Evolutionary conservation across 2,329 filamentous ascomycete species (phyloP).

Genomic region (Alternaria longipes): DNA sequence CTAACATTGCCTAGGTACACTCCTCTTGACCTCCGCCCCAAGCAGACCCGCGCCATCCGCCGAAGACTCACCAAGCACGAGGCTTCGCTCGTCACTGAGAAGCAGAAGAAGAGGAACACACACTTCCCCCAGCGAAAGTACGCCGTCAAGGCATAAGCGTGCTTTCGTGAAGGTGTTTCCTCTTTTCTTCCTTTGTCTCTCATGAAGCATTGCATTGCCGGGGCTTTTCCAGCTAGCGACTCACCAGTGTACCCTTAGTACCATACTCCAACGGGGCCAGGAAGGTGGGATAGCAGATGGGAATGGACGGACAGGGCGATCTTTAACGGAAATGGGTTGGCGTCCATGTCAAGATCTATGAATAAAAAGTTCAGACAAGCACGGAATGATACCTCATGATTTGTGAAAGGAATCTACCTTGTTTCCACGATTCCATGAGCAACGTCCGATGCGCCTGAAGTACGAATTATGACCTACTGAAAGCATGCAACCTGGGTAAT

Average conservation of each 20-base stretch:
- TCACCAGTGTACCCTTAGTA: slow-evolving; percentile 53
- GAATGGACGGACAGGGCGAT: slow-evolving; percentile 47
- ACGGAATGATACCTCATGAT: slow-evolving; percentile 28
- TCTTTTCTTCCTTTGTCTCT: slow-evolving; percentile 51
- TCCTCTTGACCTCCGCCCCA: slow-evolving; percentile 96
- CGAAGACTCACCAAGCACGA: slow-evolving; percentile 94
- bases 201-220: slow-evolving; percentile 55
- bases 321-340: slow-evolving; percentile 51
- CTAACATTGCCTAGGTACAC: slow-evolving; percentile 67
- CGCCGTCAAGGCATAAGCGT: slow-evolving; percentile 85
- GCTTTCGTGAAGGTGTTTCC: slow-evolving; percentile 41
- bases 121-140: slow-evolving; percentile 99
- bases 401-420: slow-evolving; percentile 20
- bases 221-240: slow-evolving; percentile 51
- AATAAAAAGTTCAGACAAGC: slow-evolving; percentile 52
- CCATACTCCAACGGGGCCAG: slow-evolving; percentile 44
- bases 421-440: neutral
- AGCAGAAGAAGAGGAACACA: slow-evolving; percentile 93
- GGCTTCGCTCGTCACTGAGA: slow-evolving; percentile 82
- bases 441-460: slow-evolving; percentile 2
- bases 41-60: slow-evolving; percentile 98
- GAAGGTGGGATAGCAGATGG: slow-evolving; percentile 44
- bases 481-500: neutral
- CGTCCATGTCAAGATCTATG: slow-evolving; percentile 54
- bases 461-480: neutral